These are phyloP conservation scores for Boletus pseudopeckii DNA, from an alignment of 768 basidiomycete genomes.

Conservation along the genomic window DNA sequence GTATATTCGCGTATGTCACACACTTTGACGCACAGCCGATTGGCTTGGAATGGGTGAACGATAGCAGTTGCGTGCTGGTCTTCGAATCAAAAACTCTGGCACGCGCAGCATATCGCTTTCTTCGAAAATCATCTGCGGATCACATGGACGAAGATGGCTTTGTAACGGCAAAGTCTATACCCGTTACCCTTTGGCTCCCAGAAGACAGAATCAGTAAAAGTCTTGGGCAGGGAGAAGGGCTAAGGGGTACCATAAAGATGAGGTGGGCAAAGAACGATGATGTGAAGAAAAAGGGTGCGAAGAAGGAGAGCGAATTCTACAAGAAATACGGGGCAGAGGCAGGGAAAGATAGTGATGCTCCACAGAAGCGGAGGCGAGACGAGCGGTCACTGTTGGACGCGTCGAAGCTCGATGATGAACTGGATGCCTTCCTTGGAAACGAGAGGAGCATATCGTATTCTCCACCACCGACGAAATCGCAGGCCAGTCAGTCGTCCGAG, in stretches of 20 bases:
- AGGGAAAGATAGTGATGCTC: conserved; percentile 54
- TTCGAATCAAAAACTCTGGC: conserved; percentile 58
- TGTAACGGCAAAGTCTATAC: conserved; percentile 64
- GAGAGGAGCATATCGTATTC: conserved; percentile 34
- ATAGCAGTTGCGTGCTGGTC: conserved; percentile 77
- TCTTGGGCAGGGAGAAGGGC: conserved; percentile 63
- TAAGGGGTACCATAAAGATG: conserved; percentile 66
- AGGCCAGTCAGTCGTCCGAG: conserved; percentile 51
- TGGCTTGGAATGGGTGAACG: conserved; percentile 84
- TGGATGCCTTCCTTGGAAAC: conserved; percentile 64
- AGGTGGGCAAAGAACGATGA: conserved; percentile 73
- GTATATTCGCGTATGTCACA: conserved; percentile 78
- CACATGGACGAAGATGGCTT: conserved; percentile 53
- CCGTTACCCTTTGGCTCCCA: conserved; percentile 73
- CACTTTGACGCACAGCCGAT: conserved; percentile 74
- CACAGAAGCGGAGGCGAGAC: conserved; percentile 37
- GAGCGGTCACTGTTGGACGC: conserved; percentile 33
- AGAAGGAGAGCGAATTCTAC: conserved; percentile 73
- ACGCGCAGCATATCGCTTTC: conserved; percentile 43
- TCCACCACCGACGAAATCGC: conserved; percentile 61
- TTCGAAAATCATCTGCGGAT: conserved; percentile 52
- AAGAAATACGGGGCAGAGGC: conserved; percentile 63
- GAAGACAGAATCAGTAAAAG: conserved; percentile 73
- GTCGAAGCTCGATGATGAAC: conserved; percentile 58
- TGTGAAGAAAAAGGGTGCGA: conserved; percentile 75